Evolutionary conservation across 2,329 filamentous ascomycete genomes (phyloP).

Genomic region (Aspergillus brasiliensis): DNA sequence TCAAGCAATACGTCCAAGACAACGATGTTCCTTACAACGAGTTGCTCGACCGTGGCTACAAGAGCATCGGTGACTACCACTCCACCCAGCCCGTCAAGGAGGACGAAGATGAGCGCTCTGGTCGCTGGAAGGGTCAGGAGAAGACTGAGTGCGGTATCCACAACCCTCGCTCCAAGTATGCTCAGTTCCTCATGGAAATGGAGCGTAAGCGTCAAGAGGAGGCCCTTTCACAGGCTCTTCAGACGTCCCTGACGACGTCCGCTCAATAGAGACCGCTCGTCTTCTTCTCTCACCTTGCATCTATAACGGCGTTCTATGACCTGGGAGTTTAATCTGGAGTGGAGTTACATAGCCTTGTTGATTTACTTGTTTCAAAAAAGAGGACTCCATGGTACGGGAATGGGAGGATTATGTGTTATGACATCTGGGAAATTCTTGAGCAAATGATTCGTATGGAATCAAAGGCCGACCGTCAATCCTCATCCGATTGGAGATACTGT

Average conservation of each 20-base stretch:
- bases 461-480: conserved; percentile 15
- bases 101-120: conserved; percentile 92
- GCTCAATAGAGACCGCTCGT: conserved; percentile 26
- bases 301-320: conserved; percentile 19
- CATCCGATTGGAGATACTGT: conserved; percentile 16
- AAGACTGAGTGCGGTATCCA: conserved; percentile 99
- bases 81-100: conserved; percentile 87
- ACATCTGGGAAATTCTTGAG: conserved; percentile 13
- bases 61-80: conserved; percentile 98
- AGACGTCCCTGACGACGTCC: conserved; percentile 32
- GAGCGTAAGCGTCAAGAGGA: conserved; percentile 68
- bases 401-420: conserved; percentile 22
- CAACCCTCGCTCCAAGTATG: conserved; percentile 94
- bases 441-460: conserved; percentile 6
- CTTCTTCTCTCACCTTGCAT: conserved; percentile 18
- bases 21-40: conserved; percentile 92
- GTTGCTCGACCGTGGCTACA: conserved; percentile 91
- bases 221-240: conserved; percentile 50
- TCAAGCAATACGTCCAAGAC: conserved; percentile 81
- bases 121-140: conserved; percentile 91
- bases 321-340: conserved; percentile 20
- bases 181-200: conserved; percentile 76
- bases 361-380: conserved; percentile 7
- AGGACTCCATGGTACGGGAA: conserved; percentile 3
- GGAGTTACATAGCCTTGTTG: conserved; percentile 21